phyloP scores from a whole-genome alignment of 1,284 basidiomycete genomes.

The Neolentinus lepideus region DNA sequence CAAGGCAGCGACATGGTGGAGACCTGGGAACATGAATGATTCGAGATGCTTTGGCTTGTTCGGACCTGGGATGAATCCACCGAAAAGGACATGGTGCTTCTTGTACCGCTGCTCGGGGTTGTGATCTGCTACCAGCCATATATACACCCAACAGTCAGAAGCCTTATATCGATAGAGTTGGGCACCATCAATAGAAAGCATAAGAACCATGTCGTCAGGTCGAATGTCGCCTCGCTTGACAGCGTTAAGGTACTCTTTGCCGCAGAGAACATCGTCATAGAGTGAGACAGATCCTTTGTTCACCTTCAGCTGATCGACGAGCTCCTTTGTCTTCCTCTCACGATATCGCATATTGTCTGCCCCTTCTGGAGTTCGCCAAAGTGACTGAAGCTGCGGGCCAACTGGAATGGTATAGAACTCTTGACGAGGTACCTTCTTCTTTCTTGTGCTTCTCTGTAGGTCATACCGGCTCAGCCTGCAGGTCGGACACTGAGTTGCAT shows the following conservation, averaged over 20 bases:
- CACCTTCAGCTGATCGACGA: too few relatives aligned
- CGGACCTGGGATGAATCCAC: constrained; percentile 12
- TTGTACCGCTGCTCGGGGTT: background rate
- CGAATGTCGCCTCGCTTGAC: background rate
- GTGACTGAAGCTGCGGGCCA: constrained; percentile 17
- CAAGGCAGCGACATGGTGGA: constrained; percentile 23
- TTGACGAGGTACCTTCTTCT: background rate
- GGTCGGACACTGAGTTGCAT: background rate
- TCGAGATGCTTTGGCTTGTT: constrained; percentile 9
- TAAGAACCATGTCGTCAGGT: background rate
- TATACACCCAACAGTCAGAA: background rate
- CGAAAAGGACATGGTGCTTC: constrained; percentile 5
- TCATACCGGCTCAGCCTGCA: background rate
- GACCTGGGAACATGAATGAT: constrained; percentile 8
- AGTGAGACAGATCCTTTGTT: background rate
- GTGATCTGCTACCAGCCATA: background rate
- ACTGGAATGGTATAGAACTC: constrained; percentile 15
- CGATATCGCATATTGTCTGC: background rate
- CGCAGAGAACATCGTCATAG: background rate
- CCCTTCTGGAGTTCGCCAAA: constrained; percentile 10
- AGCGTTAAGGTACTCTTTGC: background rate
- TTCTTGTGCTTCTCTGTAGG: background rate
- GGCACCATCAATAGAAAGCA: background rate
- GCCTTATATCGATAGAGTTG: background rate
- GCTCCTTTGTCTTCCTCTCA: background rate